Evolutionary conservation across 2,329 filamentous ascomycete genomes (phyloP).

Genomic region (Hymenoscyphus repandus): DNA sequence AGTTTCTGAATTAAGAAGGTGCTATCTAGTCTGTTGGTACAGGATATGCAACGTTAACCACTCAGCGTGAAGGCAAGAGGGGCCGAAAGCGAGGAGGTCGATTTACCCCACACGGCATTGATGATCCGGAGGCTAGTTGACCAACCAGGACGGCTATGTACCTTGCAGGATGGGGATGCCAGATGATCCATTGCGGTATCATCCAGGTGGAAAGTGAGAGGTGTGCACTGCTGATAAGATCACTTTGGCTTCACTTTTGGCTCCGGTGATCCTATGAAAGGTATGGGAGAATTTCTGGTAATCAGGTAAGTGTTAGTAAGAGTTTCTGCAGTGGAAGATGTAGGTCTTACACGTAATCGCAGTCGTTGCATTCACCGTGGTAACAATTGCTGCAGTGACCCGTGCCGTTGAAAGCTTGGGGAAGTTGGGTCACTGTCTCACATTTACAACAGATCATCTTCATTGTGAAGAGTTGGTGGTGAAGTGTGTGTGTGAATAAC

Average conservation of each 20-base stretch:
- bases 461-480: not conserved
- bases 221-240: no score
- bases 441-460: not conserved
- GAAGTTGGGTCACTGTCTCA: not conserved
- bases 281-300: not conserved
- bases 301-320: not conserved
- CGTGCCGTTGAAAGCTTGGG: not conserved
- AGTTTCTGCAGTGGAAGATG: not conserved
- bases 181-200: not conserved
- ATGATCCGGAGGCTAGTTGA: slow-evolving; percentile 3
- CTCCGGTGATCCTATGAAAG: no score
- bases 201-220: not conserved
- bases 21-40: not conserved
- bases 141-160: not conserved
- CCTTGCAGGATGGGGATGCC: slow-evolving; percentile 1
- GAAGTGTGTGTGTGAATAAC: not conserved
- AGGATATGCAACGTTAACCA: slow-evolving; percentile 1
- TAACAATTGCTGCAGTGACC: not conserved
- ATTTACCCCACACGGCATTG: not conserved
- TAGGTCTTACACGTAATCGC: not conserved
- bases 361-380: not conserved
- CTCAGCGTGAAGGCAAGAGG: not conserved
- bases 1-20: slow-evolving; percentile 14
- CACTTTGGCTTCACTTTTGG: no score
- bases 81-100: not conserved